Conservation (phyloP, 495 filamentous ascomycete genomes). For the Talaromyces trachyspermus region DNA sequence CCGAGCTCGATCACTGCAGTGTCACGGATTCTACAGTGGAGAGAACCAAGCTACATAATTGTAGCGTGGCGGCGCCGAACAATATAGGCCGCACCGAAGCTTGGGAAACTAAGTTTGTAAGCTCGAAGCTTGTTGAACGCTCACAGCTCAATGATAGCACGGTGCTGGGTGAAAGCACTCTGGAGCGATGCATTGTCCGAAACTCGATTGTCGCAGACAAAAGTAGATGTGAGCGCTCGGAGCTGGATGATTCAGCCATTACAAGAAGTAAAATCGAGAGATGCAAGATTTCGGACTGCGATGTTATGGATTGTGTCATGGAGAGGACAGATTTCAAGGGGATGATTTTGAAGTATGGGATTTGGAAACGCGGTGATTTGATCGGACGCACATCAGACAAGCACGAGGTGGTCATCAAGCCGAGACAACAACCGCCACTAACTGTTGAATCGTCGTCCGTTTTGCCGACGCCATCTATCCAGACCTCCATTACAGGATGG, state of each 20-base stretch:
- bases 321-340: conserved; percentile 19
- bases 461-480: not conserved
- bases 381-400: conserved; percentile 19
- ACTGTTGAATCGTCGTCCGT: not conserved
- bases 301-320: conserved; percentile 25
- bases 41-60: conserved; percentile 13
- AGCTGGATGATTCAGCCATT: conserved; percentile 12
- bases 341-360: conserved; percentile 25
- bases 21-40: conserved; percentile 12
- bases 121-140: conserved; percentile 13
- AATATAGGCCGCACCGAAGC: conserved; percentile 10
- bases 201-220: conserved; percentile 15
- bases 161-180: conserved; percentile 10
- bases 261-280: conserved; percentile 13
- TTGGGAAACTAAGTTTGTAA: conserved; percentile 10
- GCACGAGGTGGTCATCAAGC: conserved; percentile 12
- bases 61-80: conserved; percentile 13
- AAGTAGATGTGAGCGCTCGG: conserved; percentile 11
- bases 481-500: not conserved
- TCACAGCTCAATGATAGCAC: conserved; percentile 18
- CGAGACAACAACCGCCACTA: not conserved
- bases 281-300: conserved; percentile 20
- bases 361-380: conserved; percentile 29
- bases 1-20: conserved; percentile 15
- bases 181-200: conserved; percentile 11